Conservation (phyloP, 805 yeast species). For the Candida rishiriensis region DNA sequence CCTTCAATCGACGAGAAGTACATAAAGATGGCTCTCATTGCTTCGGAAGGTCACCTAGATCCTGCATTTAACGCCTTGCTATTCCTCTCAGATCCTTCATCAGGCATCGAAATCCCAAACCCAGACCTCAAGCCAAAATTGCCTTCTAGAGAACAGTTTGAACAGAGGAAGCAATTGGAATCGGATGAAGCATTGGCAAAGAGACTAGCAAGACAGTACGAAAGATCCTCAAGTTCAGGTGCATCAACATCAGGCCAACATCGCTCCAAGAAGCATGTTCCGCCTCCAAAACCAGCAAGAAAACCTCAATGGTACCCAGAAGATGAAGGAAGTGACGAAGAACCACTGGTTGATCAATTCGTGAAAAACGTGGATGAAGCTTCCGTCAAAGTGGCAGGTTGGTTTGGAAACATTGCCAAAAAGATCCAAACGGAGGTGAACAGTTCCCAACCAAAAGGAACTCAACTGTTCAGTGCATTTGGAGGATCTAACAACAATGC, state of each 20-base stretch:
- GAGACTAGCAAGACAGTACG: constrained; percentile 63
- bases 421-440: constrained; percentile 29
- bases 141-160: constrained; percentile 30
- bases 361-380: constrained; percentile 80
- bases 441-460: constrained; percentile 18
- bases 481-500: constrained; percentile 13
- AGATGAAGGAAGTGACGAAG: constrained; percentile 35
- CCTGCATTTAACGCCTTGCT: constrained; percentile 86
- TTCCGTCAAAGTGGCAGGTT: constrained; percentile 63
- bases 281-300: constrained; percentile 26
- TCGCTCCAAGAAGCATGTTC: constrained; percentile 2
- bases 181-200: constrained; percentile 80
- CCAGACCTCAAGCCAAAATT: constrained; percentile 30
- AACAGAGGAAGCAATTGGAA: constrained; percentile 27
- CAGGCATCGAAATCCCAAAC: constrained; percentile 47
- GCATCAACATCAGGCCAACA: background rate
- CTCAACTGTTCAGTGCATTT: constrained; percentile 29
- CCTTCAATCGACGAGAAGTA: constrained; percentile 70
- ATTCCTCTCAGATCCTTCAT: constrained; percentile 69
- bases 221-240: constrained; percentile 10
- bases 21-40: constrained; percentile 76
- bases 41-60: constrained; percentile 75
- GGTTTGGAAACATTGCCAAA: constrained; percentile 70
- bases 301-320: constrained; percentile 18
- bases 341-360: constrained; percentile 54